Evolutionary conservation across 2,329 filamentous ascomycete genomes (phyloP).

Genomic region (Fusarium piperis): DNA sequence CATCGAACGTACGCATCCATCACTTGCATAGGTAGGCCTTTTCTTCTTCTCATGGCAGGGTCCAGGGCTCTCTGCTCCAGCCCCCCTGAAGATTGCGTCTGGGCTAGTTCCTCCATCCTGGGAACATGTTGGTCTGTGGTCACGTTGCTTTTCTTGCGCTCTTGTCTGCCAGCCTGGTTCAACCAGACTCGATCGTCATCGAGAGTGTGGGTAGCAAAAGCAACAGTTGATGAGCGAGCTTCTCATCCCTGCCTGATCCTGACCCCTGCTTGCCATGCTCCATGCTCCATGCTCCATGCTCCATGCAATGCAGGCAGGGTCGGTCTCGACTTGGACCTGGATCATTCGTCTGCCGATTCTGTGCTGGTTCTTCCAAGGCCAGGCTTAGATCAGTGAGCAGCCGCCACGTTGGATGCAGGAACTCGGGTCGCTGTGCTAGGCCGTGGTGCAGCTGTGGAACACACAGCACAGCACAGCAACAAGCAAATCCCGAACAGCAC

Average conservation of each 20-base stretch:
- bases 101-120: neutral
- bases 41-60: conserved; percentile 6
- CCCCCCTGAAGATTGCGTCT: neutral
- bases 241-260: neutral
- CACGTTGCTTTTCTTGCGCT: neutral
- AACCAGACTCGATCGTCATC: neutral
- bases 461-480: conserved; percentile 7
- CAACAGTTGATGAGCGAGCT: neutral
- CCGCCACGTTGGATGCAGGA: conserved; percentile 45
- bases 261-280: conserved; percentile 2
- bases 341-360: conserved; percentile 27
- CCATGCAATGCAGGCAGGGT: conserved; percentile 19
- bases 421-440: conserved; percentile 30
- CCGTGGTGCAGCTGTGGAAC: conserved; percentile 29
- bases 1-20: conserved; percentile 15
- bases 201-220: neutral
- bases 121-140: neutral
- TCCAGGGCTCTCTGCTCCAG: conserved; percentile 2
- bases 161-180: neutral
- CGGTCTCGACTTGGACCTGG: conserved; percentile 24
- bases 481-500: conserved; percentile 18
- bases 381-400: conserved; percentile 38
- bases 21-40: conserved; percentile 15
- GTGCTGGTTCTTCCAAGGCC: conserved; percentile 21
- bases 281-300: conserved; percentile 9